A percentile compares a stretch with the other conserved stretches of the same genome.
Evolutionary conservation across 2,329 filamentous ascomycete genomes (phyloP).

Genomic region (Chrysoporthe puriensis): DNA sequence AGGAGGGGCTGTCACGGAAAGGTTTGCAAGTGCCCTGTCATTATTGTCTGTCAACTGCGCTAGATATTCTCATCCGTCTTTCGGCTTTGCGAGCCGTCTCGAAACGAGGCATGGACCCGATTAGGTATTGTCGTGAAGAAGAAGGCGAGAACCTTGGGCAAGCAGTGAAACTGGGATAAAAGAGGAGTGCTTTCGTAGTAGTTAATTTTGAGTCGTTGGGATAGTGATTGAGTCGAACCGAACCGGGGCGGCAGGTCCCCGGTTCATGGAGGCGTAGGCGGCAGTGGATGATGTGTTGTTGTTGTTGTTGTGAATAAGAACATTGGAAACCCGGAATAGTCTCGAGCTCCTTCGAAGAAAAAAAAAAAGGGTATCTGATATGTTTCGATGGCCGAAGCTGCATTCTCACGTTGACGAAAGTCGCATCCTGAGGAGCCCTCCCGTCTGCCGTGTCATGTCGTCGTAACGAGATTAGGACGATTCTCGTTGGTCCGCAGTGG

Average conservation of each 20-base stretch:
- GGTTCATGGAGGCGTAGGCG: constrained; percentile 17
- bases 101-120: constrained; percentile 13
- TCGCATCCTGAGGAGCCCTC: constrained; percentile 22
- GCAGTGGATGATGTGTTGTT: constrained; percentile 20
- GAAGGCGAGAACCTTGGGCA: constrained; percentile 19
- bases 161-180: constrained; percentile 17
- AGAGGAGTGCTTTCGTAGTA: constrained; percentile 19
- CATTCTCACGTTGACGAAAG: constrained; percentile 22
- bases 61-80: constrained; percentile 27
- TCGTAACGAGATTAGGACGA: constrained; percentile 31
- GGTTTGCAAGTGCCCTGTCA: constrained; percentile 22
- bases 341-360: constrained; percentile 15
- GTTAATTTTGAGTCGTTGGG: constrained; percentile 19
- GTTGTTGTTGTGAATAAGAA: constrained; percentile 20
- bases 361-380: constrained; percentile 28
- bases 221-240: constrained; percentile 23
- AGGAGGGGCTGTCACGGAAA: not conserved
- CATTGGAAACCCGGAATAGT: constrained; percentile 17
- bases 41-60: constrained; percentile 29
- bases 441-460: constrained; percentile 25
- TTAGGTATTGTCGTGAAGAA: constrained; percentile 20
- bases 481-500: constrained; percentile 29
- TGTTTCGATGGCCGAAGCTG: constrained; percentile 28
- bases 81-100: constrained; percentile 22
- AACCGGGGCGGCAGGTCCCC: constrained; percentile 2